These are phyloP conservation scores for Rhododendron ovatum DNA, from an alignment of 148 eudicot species.

Conservation along the genomic window DNA sequence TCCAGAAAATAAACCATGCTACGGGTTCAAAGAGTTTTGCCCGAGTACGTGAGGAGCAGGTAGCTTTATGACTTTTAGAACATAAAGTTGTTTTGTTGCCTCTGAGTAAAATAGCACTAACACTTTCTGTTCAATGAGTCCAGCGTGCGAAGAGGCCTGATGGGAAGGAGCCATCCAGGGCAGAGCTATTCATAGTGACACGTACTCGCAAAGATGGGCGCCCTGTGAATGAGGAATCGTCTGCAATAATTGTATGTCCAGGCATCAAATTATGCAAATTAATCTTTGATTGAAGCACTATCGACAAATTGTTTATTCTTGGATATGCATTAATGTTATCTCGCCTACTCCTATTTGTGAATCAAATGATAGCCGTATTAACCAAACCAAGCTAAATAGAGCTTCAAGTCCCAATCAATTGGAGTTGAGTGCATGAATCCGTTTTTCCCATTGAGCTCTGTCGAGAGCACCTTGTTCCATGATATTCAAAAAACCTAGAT, in stretches of 20 bases:
- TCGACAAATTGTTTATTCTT: not conserved
- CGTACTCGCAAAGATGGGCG: conserved; percentile 42
- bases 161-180: conserved; percentile 35
- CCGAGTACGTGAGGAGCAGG: conserved; percentile 35
- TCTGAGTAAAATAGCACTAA: not conserved
- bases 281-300: not conserved
- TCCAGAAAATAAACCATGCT: conserved; percentile 21
- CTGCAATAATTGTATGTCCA: conserved; percentile 32
- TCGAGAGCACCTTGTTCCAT: not conserved
- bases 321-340: not conserved
- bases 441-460: not conserved
- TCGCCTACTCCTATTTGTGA: not conserved
- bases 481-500: not conserved
- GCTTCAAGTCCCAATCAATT: not conserved
- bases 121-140: not conserved
- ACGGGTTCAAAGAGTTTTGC: conserved; percentile 47
- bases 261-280: not conserved
- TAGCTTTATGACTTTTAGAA: not conserved
- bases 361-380: not conserved
- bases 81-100: conserved; percentile 1
- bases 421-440: not conserved
- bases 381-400: not conserved
- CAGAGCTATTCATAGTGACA: conserved; percentile 38
- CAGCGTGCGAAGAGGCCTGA: conserved; percentile 37
- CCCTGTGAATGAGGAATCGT: conserved; percentile 31